These are phyloP conservation scores for Fraxinus latifolia DNA, from an alignment of 305 asterid species.

Conservation along the genomic window DNA sequence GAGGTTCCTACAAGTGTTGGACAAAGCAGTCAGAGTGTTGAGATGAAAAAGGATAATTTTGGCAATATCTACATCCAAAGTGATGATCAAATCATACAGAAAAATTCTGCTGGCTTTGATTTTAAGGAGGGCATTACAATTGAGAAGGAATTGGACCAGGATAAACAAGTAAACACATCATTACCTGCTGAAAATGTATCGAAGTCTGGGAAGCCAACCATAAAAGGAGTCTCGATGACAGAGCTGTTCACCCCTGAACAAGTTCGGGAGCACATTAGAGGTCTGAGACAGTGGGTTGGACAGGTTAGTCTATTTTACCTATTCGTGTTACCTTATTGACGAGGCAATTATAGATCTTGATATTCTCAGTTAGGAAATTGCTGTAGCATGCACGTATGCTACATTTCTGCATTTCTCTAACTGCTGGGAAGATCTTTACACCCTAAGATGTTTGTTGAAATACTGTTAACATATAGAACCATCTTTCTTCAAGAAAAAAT, in stretches of 20 bases:
- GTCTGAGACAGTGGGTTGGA: constrained; percentile 98
- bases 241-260: constrained; percentile 93
- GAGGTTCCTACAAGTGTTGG: constrained; percentile 48
- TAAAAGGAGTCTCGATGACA: constrained; percentile 90
- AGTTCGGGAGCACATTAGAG: constrained; percentile 75
- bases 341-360: background rate
- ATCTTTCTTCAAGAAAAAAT: background rate
- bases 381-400: background rate
- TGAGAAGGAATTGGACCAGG: constrained; percentile 56
- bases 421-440: constrained; percentile 7
- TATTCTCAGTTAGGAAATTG: constrained; percentile 19
- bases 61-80: constrained; percentile 43
- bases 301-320: constrained; percentile 60
- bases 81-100: constrained; percentile 38
- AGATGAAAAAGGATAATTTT: constrained; percentile 43
- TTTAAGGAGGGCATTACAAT: constrained; percentile 49
- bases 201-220: constrained; percentile 88
- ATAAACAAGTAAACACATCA: constrained; percentile 49
- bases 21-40: constrained; percentile 39
- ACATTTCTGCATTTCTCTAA: constrained; percentile 2
- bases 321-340: constrained; percentile 5
- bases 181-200: constrained; percentile 59
- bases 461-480: background rate
- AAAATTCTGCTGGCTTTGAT: constrained; percentile 36
- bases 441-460: background rate